Evolutionary conservation across 2,329 filamentous ascomycete species (phyloP).

Genomic region (Cytospora chrysosperma): DNA sequence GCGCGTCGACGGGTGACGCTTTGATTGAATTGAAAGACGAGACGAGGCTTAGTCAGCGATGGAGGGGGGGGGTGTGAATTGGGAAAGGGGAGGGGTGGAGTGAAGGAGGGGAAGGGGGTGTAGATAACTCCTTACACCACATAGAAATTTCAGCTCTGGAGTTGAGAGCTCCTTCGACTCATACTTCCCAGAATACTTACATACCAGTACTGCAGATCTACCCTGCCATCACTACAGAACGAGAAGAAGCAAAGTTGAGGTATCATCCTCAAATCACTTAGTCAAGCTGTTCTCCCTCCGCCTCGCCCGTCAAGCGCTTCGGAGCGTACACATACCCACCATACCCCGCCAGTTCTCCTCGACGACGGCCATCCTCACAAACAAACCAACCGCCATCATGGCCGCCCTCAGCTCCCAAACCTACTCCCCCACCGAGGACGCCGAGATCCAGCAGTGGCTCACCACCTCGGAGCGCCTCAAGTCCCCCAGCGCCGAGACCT

Average conservation of each 20-base stretch:
- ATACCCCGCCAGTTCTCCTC: slow-evolving; percentile 35
- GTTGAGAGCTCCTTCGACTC: neutral
- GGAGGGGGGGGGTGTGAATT: neutral
- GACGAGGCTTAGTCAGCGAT: neutral
- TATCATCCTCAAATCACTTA: slow-evolving; percentile 19
- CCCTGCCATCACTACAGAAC: neutral
- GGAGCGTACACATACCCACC: slow-evolving; percentile 36
- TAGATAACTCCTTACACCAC: neutral
- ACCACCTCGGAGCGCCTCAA: slow-evolving; percentile 72
- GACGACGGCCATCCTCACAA: slow-evolving; percentile 39
- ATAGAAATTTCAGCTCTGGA: neutral
- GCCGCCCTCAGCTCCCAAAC: slow-evolving; percentile 63
- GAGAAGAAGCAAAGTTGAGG: slow-evolving; percentile 8
- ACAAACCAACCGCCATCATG: slow-evolving; percentile 52
- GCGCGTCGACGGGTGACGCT: slow-evolving; percentile 11
- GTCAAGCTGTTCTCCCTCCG: slow-evolving; percentile 48
- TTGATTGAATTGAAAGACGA: slow-evolving; percentile 3
- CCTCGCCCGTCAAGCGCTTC: slow-evolving; percentile 36
- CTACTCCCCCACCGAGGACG: slow-evolving; percentile 77
- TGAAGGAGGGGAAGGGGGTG: neutral
- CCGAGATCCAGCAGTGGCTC: slow-evolving; percentile 88
- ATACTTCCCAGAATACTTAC: neutral
- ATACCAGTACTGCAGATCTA: neutral
- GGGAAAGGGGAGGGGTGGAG: neutral
- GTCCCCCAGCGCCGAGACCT: slow-evolving; percentile 40